Evolutionary conservation across 2,329 filamentous ascomycete species (phyloP).

Genomic region (Aspergillus sclerotialis): DNA sequence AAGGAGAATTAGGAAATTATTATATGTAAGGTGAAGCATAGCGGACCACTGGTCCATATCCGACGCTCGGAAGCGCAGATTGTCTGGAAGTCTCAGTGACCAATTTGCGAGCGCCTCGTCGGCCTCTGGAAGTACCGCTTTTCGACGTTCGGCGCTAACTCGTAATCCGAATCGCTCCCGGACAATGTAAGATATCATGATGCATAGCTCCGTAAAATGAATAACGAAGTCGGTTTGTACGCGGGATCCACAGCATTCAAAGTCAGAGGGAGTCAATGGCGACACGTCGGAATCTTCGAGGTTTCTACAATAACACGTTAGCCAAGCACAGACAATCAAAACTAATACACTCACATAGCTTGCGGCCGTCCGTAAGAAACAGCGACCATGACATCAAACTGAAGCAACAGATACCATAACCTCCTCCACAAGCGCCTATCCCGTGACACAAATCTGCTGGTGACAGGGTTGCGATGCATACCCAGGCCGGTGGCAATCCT

Average conservation of each 20-base stretch:
- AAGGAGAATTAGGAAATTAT: constrained; percentile 40
- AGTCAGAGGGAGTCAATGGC: constrained; percentile 38
- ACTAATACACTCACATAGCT: constrained; percentile 36
- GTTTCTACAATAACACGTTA: constrained; percentile 21
- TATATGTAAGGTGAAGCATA: constrained; percentile 39
- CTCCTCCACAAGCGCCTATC: constrained; percentile 39
- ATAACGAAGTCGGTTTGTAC: constrained; percentile 42
- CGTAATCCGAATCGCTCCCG: constrained; percentile 36
- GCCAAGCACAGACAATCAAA: neutral
- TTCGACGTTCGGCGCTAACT: constrained; percentile 33
- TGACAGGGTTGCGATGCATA: constrained; percentile 44
- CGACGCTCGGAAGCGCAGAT: constrained; percentile 32
- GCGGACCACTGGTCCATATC: constrained; percentile 39
- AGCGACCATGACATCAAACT: constrained; percentile 39
- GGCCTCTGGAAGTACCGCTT: constrained; percentile 34
- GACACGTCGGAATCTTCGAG: constrained; percentile 47
- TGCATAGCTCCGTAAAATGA: constrained; percentile 44
- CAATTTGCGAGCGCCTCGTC: constrained; percentile 37
- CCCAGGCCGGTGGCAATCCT: constrained; percentile 48
- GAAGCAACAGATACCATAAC: constrained; percentile 38
- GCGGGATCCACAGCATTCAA: constrained; percentile 39
- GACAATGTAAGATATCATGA: constrained; percentile 42
- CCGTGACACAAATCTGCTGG: constrained; percentile 33
- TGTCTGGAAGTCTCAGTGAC: constrained; percentile 36
- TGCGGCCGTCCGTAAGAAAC: constrained; percentile 46